Base-by-base conservation (phyloP, 441 rosid species). In the Melastoma candidum region DNA sequence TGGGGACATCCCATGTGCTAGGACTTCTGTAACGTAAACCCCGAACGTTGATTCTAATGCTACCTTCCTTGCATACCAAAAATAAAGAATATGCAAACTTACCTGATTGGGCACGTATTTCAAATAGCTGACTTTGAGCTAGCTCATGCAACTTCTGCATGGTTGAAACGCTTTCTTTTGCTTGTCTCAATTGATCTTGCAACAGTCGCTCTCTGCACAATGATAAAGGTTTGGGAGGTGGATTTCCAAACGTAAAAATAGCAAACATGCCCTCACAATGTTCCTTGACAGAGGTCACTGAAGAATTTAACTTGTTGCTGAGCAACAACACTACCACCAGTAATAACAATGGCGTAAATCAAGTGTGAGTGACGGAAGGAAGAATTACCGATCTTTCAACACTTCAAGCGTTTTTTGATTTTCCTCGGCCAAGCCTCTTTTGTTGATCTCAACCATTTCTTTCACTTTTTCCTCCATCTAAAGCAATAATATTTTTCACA, bases 401-500 rank as follows among this genome's bases (percentile, higher is more conserved):
- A 82, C 83, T 70, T 90, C 99, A 43, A 94, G 68, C 3, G 94
- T 90, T 74, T 94, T 94, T 73, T 90, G 99, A 66, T 94, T 94
- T 74, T 94, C 99, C 82, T 94, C 97, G 27, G 97, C 96, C 72
- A 94, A 74, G 77, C 86, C 83, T 32, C 89, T 89, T 66, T 94
- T 97, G 81, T 87, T 94, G 60, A 94, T 87, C 81, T 94, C 99
- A 73, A 94, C 97, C 63, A 90, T 79, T 76, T 94, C 99, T 75
- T 87, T 94, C 54, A 94, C 93, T 66, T 94, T 94, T 77, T 94
- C 99, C 79, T 94, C 99, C 97, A 85, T 94, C 99, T 94, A 70
- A 63, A 53, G 51, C 58, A 61, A 67, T 57, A 63, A 22, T 26
- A 36, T 44, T 5, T 47, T 46, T 27, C 43, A 46, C 2, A 52